Percentiles rank a stretch among this genome's conserved stretches.
These are phyloP conservation scores for Termitomyces sp. DNA, from an alignment of 768 basidiomycete genomes.

Conservation along the genomic window DNA sequence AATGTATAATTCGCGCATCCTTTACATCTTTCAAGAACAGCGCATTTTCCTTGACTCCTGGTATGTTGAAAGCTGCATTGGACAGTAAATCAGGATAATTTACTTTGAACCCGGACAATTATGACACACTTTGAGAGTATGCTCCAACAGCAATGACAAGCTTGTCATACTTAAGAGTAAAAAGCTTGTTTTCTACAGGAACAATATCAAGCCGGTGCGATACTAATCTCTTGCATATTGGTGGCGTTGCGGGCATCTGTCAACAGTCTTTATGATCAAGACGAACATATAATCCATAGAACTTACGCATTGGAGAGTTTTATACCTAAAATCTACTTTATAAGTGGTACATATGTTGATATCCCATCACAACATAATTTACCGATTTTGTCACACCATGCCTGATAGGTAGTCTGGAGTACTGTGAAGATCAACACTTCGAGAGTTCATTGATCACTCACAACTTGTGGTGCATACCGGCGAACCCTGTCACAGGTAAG, in stretches of 20 bases:
- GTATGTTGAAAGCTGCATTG: constrained; percentile 58
- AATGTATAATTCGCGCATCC: constrained; percentile 69
- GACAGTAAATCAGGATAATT: background rate
- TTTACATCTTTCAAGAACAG: constrained; percentile 80
- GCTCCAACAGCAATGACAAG: constrained; percentile 83
- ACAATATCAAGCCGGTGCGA: background rate
- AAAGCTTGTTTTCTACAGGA: constrained; percentile 38
- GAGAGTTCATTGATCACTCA: background rate
- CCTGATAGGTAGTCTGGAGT: constrained; percentile 58
- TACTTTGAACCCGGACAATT: background rate
- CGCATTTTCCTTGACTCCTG: constrained; percentile 78
- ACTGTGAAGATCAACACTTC: background rate
- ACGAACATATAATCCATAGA: background rate
- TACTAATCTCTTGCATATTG: background rate
- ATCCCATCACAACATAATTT: constrained; percentile 9
- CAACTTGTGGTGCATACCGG: constrained; percentile 12
- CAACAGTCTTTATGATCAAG: background rate
- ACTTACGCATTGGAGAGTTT: constrained; percentile 8
- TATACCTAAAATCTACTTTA: constrained; percentile 8
- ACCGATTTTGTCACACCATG: constrained; percentile 77
- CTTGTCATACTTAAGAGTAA: constrained; percentile 71
- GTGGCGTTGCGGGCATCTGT: constrained; percentile 11
- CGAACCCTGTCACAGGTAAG: constrained; percentile 4
- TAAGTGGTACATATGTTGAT: background rate
- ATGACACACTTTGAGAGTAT: constrained; percentile 70